These are phyloP conservation scores for Shiraia sp. DNA, from an alignment of 2,329 filamentous ascomycete species.

Conservation along the genomic window DNA sequence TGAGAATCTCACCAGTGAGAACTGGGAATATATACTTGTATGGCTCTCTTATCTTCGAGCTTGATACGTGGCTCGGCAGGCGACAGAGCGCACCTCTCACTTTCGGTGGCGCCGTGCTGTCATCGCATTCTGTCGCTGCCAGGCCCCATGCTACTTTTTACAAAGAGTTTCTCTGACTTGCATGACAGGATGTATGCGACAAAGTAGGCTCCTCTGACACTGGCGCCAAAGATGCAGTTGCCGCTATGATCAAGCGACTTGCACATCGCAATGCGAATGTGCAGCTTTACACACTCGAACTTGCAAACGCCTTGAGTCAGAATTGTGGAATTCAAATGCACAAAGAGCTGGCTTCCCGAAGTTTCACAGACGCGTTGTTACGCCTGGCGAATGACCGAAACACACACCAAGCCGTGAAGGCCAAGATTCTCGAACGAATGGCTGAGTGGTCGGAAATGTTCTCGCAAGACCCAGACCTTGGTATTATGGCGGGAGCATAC, in stretches of 20 bases:
- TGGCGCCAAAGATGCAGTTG: conserved; percentile 79
- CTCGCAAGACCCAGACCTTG: conserved; percentile 81
- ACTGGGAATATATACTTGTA: conserved; percentile 72
- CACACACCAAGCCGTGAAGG: conserved; percentile 93
- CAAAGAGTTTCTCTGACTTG: not conserved
- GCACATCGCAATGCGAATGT: conserved; percentile 95
- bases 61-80: not conserved
- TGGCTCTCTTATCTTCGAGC: not conserved
- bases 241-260: conserved; percentile 87
- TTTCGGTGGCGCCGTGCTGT: conserved; percentile 1
- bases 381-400: conserved; percentile 91
- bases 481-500: conserved; percentile 97
- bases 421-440: conserved; percentile 96
- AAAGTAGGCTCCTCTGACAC: conserved; percentile 58
- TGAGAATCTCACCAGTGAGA: conserved; percentile 89
- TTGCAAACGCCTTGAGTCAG: conserved; percentile 87
- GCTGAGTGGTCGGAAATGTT: conserved; percentile 97
- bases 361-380: conserved; percentile 91
- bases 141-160: not conserved
- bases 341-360: conserved; percentile 85
- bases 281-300: conserved; percentile 88
- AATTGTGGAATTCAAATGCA: conserved; percentile 89
- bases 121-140: not conserved
- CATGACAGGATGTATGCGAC: conserved; percentile 61
- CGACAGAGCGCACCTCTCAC: not conserved